Conservation (phyloP, 2,329 filamentous ascomycete species). For the Fusarium nanum region DNA sequence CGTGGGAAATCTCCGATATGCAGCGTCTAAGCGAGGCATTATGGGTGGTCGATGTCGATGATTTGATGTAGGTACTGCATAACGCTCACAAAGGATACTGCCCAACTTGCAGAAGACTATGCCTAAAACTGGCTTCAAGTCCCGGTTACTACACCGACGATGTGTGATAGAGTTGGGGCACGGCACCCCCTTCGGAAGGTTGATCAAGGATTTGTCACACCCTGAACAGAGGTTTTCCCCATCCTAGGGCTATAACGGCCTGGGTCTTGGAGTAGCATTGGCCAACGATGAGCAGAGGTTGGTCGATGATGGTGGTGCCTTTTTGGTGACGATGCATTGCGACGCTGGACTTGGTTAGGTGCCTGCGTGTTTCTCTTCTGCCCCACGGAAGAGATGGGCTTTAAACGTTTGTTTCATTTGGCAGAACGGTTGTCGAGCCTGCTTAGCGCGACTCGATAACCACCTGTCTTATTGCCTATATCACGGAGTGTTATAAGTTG, state of each 20-base stretch:
- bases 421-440: slow-evolving; percentile 30
- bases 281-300: slow-evolving; percentile 32
- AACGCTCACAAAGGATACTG: slow-evolving; percentile 19
- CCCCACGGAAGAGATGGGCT: slow-evolving; percentile 36
- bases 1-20: slow-evolving; percentile 46
- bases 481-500: slow-evolving; percentile 41
- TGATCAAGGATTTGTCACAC: slow-evolving; percentile 46
- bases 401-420: slow-evolving; percentile 44
- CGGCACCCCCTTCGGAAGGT: slow-evolving; percentile 23
- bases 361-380: slow-evolving; percentile 30
- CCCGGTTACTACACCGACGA: slow-evolving; percentile 37
- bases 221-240: slow-evolving; percentile 21
- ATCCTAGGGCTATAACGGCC: slow-evolving; percentile 39
- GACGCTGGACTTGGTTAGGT: slow-evolving; percentile 41
- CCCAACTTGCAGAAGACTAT: slow-evolving; percentile 40
- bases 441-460: slow-evolving; percentile 43
- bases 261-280: slow-evolving; percentile 40
- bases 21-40: slow-evolving; percentile 41
- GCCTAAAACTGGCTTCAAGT: slow-evolving; percentile 35
- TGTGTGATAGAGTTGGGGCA: slow-evolving; percentile 33
- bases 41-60: slow-evolving; percentile 28
- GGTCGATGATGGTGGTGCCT: slow-evolving; percentile 29
- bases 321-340: slow-evolving; percentile 42
- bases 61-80: slow-evolving; percentile 32
- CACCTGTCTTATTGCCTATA: slow-evolving; percentile 47